Evolutionary conservation across 257 asterid genomes (phyloP).

Genomic region (Solanum appendiculatum): DNA sequence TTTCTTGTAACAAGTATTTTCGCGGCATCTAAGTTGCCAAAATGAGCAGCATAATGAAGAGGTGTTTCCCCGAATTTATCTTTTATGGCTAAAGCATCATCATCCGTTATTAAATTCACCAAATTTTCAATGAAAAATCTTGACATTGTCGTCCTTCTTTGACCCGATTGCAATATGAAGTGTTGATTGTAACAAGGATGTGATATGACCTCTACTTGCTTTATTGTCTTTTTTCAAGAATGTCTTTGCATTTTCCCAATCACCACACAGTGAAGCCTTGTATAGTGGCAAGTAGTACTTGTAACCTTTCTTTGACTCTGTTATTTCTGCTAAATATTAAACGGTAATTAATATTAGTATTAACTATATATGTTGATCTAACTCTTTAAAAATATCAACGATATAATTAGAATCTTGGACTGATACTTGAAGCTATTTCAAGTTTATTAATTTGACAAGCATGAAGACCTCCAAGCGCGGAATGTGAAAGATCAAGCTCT

Average conservation of each 20-base stretch:
- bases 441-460: too few species aligned
- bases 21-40: constrained; percentile 18
- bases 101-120: constrained; percentile 9
- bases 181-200: background rate
- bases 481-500: too few species aligned
- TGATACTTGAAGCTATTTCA: too few species aligned
- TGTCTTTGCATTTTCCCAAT: background rate
- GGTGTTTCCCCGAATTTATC: constrained; percentile 25
- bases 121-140: constrained; percentile 5
- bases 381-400: background rate
- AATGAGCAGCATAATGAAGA: constrained; percentile 18
- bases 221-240: background rate
- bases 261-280: background rate
- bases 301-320: background rate
- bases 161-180: background rate
- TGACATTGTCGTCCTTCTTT: background rate
- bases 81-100: constrained; percentile 4
- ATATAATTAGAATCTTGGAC: too few species aligned
- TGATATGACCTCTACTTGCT: background rate
- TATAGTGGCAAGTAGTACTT: background rate
- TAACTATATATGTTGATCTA: background rate
- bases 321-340: background rate
- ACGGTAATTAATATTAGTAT: too few species aligned
- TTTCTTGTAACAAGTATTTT: constrained; percentile 11
- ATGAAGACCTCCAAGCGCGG: too few species aligned